Percentiles rank a stretch among this genome's conserved stretches.
Evolutionary conservation across 176 grass and related monocot species (phyloP).

Genomic region (Oropetium thomaeum): DNA sequence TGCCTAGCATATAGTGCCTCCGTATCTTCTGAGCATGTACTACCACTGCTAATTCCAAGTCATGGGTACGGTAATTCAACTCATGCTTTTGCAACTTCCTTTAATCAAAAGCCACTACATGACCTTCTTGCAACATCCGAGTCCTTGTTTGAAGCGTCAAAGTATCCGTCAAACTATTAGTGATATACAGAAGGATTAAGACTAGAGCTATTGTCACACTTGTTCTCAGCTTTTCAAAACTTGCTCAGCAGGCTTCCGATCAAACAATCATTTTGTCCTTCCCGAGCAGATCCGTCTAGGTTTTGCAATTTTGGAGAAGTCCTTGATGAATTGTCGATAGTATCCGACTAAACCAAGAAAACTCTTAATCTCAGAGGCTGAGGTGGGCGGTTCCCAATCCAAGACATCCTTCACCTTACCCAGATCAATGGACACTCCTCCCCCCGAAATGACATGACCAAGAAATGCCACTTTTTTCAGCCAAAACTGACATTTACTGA

Average conservation of each 20-base stretch:
- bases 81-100: background rate
- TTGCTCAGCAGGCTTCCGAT: background rate
- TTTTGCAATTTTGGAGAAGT: background rate
- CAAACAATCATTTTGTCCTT: background rate
- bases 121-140: background rate
- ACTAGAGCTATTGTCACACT: background rate
- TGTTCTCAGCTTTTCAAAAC: background rate
- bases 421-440: no score
- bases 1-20: background rate
- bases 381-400: no score
- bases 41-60: background rate
- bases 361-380: background rate
- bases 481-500: background rate
- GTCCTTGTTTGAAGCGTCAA: background rate
- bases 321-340: background rate
- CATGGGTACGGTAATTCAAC: background rate
- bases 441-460: no score
- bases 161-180: background rate
- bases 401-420: no score
- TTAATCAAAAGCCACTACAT: background rate
- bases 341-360: background rate
- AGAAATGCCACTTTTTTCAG: background rate
- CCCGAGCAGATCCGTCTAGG: background rate
- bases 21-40: background rate
- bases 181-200: background rate